Conservation (phyloP, 2,329 filamentous ascomycete genomes). For the Paracamarosporium sp. region DNA sequence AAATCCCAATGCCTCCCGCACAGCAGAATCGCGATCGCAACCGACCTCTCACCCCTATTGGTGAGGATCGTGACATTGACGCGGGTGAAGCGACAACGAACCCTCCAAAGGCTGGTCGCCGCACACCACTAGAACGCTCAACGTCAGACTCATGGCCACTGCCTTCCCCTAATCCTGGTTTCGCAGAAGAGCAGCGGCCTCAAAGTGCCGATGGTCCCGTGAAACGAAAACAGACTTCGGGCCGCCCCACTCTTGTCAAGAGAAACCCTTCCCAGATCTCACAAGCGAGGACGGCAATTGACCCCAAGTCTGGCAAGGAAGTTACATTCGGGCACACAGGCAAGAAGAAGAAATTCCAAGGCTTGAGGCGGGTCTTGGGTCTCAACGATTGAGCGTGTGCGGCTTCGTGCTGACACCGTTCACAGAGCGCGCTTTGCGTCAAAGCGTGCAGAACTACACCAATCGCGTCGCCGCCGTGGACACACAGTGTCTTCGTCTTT, state of each 20-base stretch:
- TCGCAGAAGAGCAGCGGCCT: constrained; percentile 22
- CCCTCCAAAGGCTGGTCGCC: constrained; percentile 50
- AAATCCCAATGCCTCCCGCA: constrained; percentile 38
- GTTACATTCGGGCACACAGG: constrained; percentile 41
- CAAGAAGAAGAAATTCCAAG: constrained; percentile 72
- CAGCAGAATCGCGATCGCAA: constrained; percentile 31
- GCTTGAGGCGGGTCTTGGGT: constrained; percentile 70
- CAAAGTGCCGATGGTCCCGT: constrained; percentile 27
- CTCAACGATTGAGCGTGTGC: constrained; percentile 56
- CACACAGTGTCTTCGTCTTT: background rate
- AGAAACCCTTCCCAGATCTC: constrained; percentile 29
- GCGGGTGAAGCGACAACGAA: constrained; percentile 23
- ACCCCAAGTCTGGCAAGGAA: constrained; percentile 35
- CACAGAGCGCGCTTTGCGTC: constrained; percentile 7
- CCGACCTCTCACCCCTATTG: constrained; percentile 41
- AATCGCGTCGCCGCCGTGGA: background rate
- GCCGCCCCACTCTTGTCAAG: constrained; percentile 21
- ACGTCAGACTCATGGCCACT: constrained; percentile 58
- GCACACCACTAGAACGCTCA: constrained; percentile 37
- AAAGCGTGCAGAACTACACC: background rate
- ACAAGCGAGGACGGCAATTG: constrained; percentile 38
- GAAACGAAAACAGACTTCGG: constrained; percentile 11
- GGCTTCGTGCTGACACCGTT: constrained; percentile 19
- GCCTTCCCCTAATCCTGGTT: constrained; percentile 30
- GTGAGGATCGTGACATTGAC: constrained; percentile 41